Evolutionary conservation across 2,329 filamentous ascomycete species (phyloP), one percentile per base, ranked within the genome.

Genomic region (Paecilomyces niveus): DNA sequence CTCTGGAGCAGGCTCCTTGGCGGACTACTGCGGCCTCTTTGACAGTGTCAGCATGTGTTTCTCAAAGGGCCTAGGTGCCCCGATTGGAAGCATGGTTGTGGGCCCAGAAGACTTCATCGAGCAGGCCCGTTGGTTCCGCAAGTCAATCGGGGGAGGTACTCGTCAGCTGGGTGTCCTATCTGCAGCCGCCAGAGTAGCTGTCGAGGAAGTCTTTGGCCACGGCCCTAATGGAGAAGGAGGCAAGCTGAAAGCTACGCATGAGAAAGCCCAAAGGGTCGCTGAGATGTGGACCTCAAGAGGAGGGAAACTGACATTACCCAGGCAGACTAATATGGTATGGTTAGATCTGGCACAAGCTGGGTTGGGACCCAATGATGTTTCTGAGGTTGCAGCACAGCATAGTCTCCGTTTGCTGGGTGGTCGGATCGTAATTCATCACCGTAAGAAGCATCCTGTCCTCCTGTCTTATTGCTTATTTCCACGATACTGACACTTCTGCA

Each of bases 271-370:
- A 70, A 77, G 77, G 64, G 78, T 92, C 24, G 85, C 81, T 26
- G 75, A 79, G 32, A 72, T 89, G 63, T 96, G 91, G 91, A 82
- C 78, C 4, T 76, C 75, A 15, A 78, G 86, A 55, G 90, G 90
- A 4, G 91, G 90, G 1, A 84, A 83, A 72, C 74, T 91, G 58
- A 74, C 80, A 18, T 80, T 87, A 59, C 87, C 89, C 0, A 86
- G 89, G 1, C 87, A 96, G 69, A 95, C 91, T 15, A 96, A 96
- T 75, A 95, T 96, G 89, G 85, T 90, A 32, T 96, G 90, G 90
- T 68, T 95, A 59, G 87, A 95, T 71, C 76, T 94, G 15, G 81
- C 85, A 31, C 81, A 81, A 0, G 82, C 83, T 11, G 83, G 83
- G 0, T 70, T 87, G 33, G 75, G 77, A 3, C 70, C 70, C 4